These are phyloP conservation scores for Massarina eburnea DNA, from an alignment of 2,329 filamentous ascomycete genomes.

Conservation along the genomic window DNA sequence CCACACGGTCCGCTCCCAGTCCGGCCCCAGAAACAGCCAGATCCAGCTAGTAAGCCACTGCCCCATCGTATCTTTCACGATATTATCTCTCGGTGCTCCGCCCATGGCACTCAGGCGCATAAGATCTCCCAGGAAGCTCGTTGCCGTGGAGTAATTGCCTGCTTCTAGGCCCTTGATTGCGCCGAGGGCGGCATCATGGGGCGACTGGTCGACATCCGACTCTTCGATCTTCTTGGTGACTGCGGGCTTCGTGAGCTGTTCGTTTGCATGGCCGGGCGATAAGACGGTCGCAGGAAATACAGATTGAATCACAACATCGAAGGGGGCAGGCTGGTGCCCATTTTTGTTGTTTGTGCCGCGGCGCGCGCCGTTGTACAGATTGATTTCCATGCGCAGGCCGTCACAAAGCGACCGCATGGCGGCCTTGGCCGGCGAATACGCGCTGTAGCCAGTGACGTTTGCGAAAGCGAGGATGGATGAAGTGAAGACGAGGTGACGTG, in stretches of 20 bases:
- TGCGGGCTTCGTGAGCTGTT: conserved; percentile 77
- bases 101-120: conserved; percentile 65
- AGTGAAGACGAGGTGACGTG: conserved; percentile 86
- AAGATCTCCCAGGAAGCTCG: conserved; percentile 69
- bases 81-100: conserved; percentile 55
- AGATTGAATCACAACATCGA: conserved; percentile 76
- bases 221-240: conserved; percentile 80
- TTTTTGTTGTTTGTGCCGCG: conserved; percentile 27
- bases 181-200: conserved; percentile 72
- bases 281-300: conserved; percentile 84
- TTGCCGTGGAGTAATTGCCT: conserved; percentile 78
- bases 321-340: conserved; percentile 50
- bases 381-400: conserved; percentile 77
- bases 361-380: conserved; percentile 75
- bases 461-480: conserved; percentile 75
- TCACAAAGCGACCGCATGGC: conserved; percentile 84
- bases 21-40: conserved; percentile 60
- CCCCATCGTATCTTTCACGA: conserved; percentile 57
- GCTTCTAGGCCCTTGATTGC: conserved; percentile 75
- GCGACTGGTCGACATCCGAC: conserved; percentile 76
- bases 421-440: conserved; percentile 83
- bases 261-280: conserved; percentile 71
- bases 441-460: conserved; percentile 76
- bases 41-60: conserved; percentile 56
- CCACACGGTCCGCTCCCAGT: conserved; percentile 59